Base-by-base conservation (phyloP, 352 stramenopile species). In the Globisporangium abappressorium region DNA sequence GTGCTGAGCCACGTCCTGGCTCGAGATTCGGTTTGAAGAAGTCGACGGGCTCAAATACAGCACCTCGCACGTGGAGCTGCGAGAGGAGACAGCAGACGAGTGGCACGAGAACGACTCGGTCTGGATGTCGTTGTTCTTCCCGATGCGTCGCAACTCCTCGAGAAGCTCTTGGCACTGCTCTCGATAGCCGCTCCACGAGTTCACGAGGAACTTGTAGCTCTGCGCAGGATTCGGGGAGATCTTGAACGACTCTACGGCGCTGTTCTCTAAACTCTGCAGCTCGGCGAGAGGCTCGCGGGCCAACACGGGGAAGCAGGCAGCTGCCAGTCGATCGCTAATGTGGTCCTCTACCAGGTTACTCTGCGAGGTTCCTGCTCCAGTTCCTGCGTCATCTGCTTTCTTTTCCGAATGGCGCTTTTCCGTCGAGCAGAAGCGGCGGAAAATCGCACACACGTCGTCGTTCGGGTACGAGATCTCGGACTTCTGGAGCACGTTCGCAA, bases 111-210 rank as follows among this genome's bases (percentile, higher is more conserved):
- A 49, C 6, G 82, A 69, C 24, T 89, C 85, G 0, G 79, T 70
- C 41, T 89, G 84, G 41, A 90, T 77, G 62, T 90, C 81, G 36
- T 91, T 90, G 55, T 74, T 87, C 65, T 85, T 89, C 1, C 81
- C 80, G 6, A 92, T 51, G 18, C 80, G 80, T 0, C 74, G 72
- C 30, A 94, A 64, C 15, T 92, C 72, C 0, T 91, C 77, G n/a
- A 94, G 64, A n/a, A 92, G 60, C 1, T 64, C 24, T 5, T 65
- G 67, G 24, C 74, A 89, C 0, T 76, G 66, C 43, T 80, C 73
- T 15, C 88, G 64, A 60, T 94, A 94, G 14, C 72, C 81, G 14
- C 73, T 70, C 82, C 83, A 93, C 0, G 77, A 80, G 38, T 77
- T 78, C 12, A 85, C 59, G 7, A 92, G 72, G 43, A 94, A 76